Conservation (phyloP, 2,329 filamentous ascomycete genomes). For the Cordyceps militaris region DNA sequence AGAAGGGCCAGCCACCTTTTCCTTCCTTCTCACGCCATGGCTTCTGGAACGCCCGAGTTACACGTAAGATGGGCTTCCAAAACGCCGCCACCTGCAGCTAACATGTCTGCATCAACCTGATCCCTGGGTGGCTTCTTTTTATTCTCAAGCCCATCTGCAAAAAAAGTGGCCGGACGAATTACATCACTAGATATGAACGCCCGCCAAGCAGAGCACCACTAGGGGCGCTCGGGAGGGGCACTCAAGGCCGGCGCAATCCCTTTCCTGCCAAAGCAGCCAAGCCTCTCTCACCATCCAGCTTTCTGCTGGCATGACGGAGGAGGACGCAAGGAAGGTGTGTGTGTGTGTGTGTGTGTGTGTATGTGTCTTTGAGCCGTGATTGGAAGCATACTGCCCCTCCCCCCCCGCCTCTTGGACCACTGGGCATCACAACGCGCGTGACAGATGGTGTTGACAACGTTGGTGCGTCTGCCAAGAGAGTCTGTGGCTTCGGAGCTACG, state of each 20-base stretch:
- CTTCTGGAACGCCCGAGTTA: conserved; percentile 3
- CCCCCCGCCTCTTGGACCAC: neutral
- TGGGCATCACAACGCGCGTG: neutral
- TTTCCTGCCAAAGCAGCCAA: neutral
- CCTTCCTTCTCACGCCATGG: neutral
- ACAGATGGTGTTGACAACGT: neutral
- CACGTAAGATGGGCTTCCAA: neutral
- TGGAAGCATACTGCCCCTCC: neutral
- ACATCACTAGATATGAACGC: neutral
- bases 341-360: too few species aligned
- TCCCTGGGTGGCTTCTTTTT: neutral
- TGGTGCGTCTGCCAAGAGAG: conserved; percentile 1
- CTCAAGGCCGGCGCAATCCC: neutral
- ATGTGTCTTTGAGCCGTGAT: neutral
- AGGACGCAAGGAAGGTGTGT: too few species aligned
- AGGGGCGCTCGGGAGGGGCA: neutral
- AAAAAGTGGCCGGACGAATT: neutral
- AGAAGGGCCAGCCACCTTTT: neutral
- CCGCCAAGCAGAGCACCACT: neutral
- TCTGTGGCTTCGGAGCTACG: neutral
- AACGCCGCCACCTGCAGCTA: neutral
- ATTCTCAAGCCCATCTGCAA: neutral
- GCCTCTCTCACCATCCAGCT: too few species aligned
- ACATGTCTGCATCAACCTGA: neutral
- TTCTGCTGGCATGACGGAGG: neutral